Evolutionary conservation across 2,329 filamentous ascomycete genomes (phyloP).

Genomic region (Botryotinia calthae): DNA sequence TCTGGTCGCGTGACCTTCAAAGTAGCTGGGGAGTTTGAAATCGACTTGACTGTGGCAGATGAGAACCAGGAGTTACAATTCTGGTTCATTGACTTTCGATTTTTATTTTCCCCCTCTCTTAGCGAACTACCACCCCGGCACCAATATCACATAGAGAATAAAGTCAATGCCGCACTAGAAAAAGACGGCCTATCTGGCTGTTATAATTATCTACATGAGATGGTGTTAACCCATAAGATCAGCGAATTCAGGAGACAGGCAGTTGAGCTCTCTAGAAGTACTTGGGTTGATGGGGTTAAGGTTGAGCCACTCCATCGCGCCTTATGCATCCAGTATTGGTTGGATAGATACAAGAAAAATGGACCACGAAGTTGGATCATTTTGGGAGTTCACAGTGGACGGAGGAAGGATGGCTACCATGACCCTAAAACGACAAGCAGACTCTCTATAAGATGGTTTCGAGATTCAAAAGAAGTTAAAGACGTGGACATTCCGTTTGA

Average conservation of each 20-base stretch:
- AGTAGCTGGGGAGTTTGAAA: constrained; percentile 81
- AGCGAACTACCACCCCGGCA: constrained; percentile 59
- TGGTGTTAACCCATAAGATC: constrained; percentile 87
- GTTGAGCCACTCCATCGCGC: constrained; percentile 79
- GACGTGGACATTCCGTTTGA: constrained; percentile 68
- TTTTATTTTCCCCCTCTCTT: constrained; percentile 72
- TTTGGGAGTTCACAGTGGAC: constrained; percentile 72
- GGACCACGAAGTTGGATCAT: constrained; percentile 87
- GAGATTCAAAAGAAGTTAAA: constrained; percentile 72
- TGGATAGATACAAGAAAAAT: constrained; percentile 52
- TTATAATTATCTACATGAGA: constrained; percentile 83
- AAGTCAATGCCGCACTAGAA: constrained; percentile 68
- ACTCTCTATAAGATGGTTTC: constrained; percentile 75
- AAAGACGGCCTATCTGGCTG: constrained; percentile 73
- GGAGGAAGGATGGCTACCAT: constrained; percentile 42
- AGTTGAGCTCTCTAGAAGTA: constrained; percentile 60
- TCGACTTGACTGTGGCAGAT: constrained; percentile 86
- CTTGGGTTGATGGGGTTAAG: constrained; percentile 76
- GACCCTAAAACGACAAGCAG: constrained; percentile 50
- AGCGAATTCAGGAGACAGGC: constrained; percentile 78
- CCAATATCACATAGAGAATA: constrained; percentile 64
- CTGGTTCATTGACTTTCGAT: constrained; percentile 90
- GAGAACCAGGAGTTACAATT: constrained; percentile 82
- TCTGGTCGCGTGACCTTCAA: constrained; percentile 89
- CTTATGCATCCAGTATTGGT: constrained; percentile 90